phyloP scores from a whole-genome alignment of 2,329 filamentous ascomycete species.

The Sporothrix mexicana region DNA sequence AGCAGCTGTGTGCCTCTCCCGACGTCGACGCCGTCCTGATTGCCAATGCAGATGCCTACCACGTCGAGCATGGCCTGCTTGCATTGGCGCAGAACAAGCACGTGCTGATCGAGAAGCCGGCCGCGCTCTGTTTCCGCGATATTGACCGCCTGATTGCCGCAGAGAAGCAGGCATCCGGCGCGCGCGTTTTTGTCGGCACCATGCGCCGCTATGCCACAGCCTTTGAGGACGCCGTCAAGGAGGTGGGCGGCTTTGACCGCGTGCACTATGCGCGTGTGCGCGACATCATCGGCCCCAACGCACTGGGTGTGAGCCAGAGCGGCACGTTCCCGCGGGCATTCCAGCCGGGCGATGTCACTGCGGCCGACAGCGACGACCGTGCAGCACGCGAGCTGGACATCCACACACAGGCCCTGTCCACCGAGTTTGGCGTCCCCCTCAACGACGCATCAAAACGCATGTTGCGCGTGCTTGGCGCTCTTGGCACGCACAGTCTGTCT shows the following conservation, averaged over 20 bases:
- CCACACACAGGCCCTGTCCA: constrained; percentile 42
- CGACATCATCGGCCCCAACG: constrained; percentile 58
- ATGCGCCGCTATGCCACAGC: constrained; percentile 65
- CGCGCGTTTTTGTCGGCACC: constrained; percentile 63
- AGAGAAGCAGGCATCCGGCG: constrained; percentile 49
- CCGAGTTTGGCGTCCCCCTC: constrained; percentile 44
- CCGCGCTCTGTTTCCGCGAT: constrained; percentile 56
- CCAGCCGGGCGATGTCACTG: constrained; percentile 49
- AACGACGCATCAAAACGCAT: constrained; percentile 6
- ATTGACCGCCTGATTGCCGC: constrained; percentile 56
- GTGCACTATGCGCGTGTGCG: constrained; percentile 61
- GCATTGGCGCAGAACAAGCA: constrained; percentile 61
- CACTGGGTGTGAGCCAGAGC: constrained; percentile 54
- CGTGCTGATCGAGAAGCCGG: constrained; percentile 65
- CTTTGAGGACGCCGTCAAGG: constrained; percentile 60
- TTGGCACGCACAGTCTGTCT: constrained; percentile 61
- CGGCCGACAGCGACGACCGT: constrained; percentile 40
- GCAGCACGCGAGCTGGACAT: constrained; percentile 40
- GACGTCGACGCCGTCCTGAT: constrained; percentile 62
- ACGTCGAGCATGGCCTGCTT: constrained; percentile 57
- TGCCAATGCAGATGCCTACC: constrained; percentile 59
- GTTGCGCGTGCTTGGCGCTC: constrained; percentile 35
- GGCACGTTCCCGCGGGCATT: constrained; percentile 53
- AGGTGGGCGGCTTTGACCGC: constrained; percentile 56
- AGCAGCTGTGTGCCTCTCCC: constrained; percentile 50